A percentile compares a stretch with the other conserved stretches of the same genome.
Conservation (phyloP, 2,329 filamentous ascomycete genomes). For the Cladosporium sp. region DNA sequence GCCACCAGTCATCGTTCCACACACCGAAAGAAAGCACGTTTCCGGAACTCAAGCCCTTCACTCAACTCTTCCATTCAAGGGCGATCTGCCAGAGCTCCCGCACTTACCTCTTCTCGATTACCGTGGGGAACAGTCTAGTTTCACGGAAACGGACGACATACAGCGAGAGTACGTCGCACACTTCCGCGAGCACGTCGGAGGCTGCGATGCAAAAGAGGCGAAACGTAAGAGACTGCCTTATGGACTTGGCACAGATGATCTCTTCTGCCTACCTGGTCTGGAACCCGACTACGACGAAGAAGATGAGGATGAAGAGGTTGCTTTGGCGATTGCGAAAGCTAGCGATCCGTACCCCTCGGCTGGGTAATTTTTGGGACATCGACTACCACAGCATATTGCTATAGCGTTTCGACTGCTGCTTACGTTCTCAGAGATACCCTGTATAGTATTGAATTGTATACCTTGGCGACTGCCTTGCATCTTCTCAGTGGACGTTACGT, state of each 20-base stretch:
- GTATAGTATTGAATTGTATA: slow-evolving; percentile 5
- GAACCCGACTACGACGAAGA: slow-evolving; percentile 28
- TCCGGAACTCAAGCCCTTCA: slow-evolving; percentile 49
- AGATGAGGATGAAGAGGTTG: slow-evolving; percentile 20
- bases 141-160: slow-evolving; percentile 43
- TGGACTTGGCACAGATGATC: slow-evolving; percentile 51
- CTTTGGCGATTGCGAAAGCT: slow-evolving; percentile 15
- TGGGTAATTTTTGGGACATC: neutral
- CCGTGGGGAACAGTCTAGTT: slow-evolving; percentile 55
- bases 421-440: slow-evolving; percentile 15
- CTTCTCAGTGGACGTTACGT: neutral
- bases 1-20: slow-evolving; percentile 24
- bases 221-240: slow-evolving; percentile 36
- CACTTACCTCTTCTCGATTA: slow-evolving; percentile 63
- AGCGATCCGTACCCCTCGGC: slow-evolving; percentile 4
- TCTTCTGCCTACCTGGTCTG: slow-evolving; percentile 61
- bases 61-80: slow-evolving; percentile 49
- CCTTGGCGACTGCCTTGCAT: neutral
- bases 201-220: slow-evolving; percentile 53
- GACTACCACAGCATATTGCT: neutral
- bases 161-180: slow-evolving; percentile 55
- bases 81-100: slow-evolving; percentile 49
- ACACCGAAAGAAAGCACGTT: slow-evolving; percentile 53
- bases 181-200: slow-evolving; percentile 68
- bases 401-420: neutral